Percentiles rank a stretch among this genome's conserved stretches.
Conservation (phyloP, 441 rosid species). For the Pelargonium fulgidum region DNA sequence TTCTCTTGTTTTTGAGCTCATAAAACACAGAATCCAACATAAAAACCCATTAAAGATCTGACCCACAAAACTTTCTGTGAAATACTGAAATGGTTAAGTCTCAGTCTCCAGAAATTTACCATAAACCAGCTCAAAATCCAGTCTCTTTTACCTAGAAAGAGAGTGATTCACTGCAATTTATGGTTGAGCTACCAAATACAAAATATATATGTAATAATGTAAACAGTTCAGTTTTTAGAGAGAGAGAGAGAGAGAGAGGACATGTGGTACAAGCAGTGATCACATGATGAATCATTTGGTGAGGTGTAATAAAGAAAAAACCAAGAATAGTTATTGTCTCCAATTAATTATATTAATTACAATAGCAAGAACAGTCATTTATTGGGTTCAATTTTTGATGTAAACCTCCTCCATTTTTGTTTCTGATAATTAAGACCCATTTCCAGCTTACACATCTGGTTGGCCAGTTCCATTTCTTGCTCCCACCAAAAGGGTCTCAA, state of each 20-base stretch:
- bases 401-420: no score
- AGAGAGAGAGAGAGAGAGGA: constrained; percentile 10
- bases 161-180: background rate
- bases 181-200: no score
- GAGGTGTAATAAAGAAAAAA: constrained; percentile 4
- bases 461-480: no score
- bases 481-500: no score
- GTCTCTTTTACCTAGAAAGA: background rate
- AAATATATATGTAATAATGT: no score
- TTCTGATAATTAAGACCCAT: no score
- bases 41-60: constrained; percentile 1
- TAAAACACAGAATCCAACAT: background rate
- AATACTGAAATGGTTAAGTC: constrained; percentile 4
- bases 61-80: constrained; percentile 4
- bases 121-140: constrained; percentile 10
- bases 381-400: no score
- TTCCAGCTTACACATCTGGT: no score
- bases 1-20: constrained; percentile 6
- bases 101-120: background rate
- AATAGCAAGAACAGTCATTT: no score
- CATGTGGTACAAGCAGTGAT: constrained; percentile 2
- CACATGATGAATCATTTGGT: background rate
- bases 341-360: background rate
- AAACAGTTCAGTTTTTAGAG: background rate
- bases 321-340: background rate